Base-by-base conservation (phyloP, 1,139 yeast genomes). In the Yamadazyma epiphylla region DNA sequence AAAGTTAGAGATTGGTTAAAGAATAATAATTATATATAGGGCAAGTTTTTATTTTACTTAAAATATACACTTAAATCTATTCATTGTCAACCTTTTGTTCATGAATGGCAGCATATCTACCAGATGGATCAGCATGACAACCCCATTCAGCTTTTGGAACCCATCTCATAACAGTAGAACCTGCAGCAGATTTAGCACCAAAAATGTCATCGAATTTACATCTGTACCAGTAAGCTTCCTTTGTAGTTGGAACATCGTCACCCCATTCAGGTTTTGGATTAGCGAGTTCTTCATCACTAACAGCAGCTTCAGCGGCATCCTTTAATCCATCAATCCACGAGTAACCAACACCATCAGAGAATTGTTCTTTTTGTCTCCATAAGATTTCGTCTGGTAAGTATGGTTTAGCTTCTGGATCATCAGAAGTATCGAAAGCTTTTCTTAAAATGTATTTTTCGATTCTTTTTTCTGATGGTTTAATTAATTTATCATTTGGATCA, bases 121-220 rank as follows among this genome's bases (percentile, higher is more conserved):
- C 99, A 35, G 95, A 84, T 32, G 99, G 98, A 64, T 91, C 99
- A 48, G 82, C 95, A 55, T 89, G 89, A 68, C 98, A 91, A 42
- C 98, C 98, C 99, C 99, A 91, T 64, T 91, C 98, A 43, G 97
- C 97, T 76, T 94, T 91, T 58, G 99, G 99, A 62, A 91, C 70
- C 99, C 99, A 91, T 75, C 98, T 83, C 96, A 86, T 88, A 39
- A 91, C 98, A 14, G 98, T 91, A 28, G 80, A 67, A 40, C 96
- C 97, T 48, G 95, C 98, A 48, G 95, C 91, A 59, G 79, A 74
- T 49, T 83, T 78, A 36, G 87, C 81, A 36, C 56, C 51, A 81
- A 88, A 91, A 50, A 87, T 66, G 50, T 85, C 94, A 61, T 94
- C 98, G 55, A 91, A 91, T 75, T 88, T 85, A 57, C 82, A 74